Evolutionary conservation across 352 stramenopile genomes (phyloP).

Genomic region (Globisporangium abappressorium): DNA sequence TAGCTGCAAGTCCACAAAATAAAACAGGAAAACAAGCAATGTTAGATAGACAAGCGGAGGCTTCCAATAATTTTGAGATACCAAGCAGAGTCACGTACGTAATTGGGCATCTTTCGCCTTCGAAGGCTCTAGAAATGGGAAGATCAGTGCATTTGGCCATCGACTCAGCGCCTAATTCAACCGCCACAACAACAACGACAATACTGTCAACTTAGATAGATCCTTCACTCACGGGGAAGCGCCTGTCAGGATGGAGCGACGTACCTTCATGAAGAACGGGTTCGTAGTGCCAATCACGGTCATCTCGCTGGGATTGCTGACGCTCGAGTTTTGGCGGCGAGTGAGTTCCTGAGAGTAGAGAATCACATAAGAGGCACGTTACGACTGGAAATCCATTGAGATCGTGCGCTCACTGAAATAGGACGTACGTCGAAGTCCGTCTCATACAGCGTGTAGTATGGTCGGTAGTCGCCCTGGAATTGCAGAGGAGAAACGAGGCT

Average conservation of each 20-base stretch:
- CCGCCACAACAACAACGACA: not conserved
- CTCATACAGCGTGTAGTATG: constrained; percentile 88
- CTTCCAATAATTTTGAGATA: not conserved
- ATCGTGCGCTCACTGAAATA: not conserved
- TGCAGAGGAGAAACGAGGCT: constrained; percentile 79
- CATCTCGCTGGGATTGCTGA: constrained; percentile 41
- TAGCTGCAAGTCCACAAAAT: constrained; percentile 1
- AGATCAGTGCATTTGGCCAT: constrained; percentile 81
- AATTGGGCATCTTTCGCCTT: constrained; percentile 20
- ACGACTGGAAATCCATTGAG: not conserved
- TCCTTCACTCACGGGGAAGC: no score
- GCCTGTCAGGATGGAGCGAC: not conserved
- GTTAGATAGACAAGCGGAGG: not conserved
- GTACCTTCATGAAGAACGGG: constrained; percentile 86
- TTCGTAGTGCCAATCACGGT: constrained; percentile 84
- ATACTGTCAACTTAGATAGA: not conserved
- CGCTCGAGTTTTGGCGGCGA: constrained; percentile 48
- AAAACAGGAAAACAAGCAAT: not conserved
- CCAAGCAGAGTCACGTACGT: not conserved
- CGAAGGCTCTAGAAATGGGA: constrained; percentile 60
- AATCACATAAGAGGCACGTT: not conserved
- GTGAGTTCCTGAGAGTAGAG: constrained; percentile 36
- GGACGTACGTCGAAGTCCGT: constrained; percentile 70
- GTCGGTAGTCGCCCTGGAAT: constrained; percentile 80
- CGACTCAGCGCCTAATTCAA: constrained; percentile 48